These are phyloP conservation scores for Plasmodium adleri DNA, from an alignment of 169 alveolate genomes.

Conservation along the genomic window DNA sequence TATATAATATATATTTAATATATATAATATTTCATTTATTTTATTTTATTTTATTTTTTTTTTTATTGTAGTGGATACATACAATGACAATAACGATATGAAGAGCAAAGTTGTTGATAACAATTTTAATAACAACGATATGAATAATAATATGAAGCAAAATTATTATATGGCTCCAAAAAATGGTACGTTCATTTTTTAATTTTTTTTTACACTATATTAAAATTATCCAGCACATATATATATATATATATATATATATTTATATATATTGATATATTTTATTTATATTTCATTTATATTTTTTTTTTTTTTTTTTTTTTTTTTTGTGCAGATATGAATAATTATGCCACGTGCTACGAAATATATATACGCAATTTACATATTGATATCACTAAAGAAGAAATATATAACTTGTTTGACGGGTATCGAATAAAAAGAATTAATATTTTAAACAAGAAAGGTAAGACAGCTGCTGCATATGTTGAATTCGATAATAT, in stretches of 20 bases:
- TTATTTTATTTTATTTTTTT: neutral
- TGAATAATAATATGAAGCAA: slow-evolving; percentile 36
- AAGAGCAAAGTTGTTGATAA: slow-evolving; percentile 34
- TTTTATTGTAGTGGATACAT: slow-evolving; percentile 38
- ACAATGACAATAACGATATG: slow-evolving; percentile 58
- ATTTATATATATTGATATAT: too few relatives aligned
- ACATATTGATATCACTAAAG: slow-evolving; percentile 51
- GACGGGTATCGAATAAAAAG: slow-evolving; percentile 73
- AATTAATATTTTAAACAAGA: slow-evolving; percentile 52
- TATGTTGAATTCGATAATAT: slow-evolving; percentile 65
- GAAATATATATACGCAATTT: slow-evolving; percentile 63
- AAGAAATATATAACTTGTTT: slow-evolving; percentile 50
- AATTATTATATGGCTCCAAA: slow-evolving; percentile 61
- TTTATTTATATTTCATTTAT: too few relatives aligned
- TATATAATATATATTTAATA: too few relatives aligned
- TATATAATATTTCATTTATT: too few relatives aligned
- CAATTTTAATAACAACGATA: slow-evolving; percentile 18
- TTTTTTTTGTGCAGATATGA: slow-evolving; percentile 30
- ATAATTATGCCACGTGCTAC: slow-evolving; percentile 25
- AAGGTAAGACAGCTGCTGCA: slow-evolving; percentile 66
- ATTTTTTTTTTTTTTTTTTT: neutral
- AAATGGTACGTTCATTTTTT: slow-evolving; percentile 18
- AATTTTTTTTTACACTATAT: slow-evolving; percentile 1
- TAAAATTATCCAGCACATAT: neutral
- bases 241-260: neutral